A percentile compares a stretch with the other conserved stretches of the same genome.
Conservation (phyloP, 2,329 filamentous ascomycete genomes). For the Aspergillus pseudoviridinutans region DNA sequence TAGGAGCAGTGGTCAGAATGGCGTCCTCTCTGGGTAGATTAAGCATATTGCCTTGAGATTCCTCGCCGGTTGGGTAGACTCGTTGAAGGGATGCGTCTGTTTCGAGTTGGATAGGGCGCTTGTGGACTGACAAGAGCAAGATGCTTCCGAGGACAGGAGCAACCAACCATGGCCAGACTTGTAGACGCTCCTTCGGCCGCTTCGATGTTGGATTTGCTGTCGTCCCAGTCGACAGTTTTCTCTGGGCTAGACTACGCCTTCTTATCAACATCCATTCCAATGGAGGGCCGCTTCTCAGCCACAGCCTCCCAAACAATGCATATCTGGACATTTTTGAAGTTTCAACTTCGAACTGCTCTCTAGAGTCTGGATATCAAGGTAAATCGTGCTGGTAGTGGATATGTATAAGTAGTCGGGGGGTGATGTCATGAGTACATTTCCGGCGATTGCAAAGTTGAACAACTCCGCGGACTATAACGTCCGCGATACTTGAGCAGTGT, state of each 20-base stretch:
- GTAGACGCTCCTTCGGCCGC: not conserved
- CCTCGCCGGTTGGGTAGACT: not conserved
- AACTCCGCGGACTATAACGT: not conserved
- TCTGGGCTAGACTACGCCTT: not conserved
- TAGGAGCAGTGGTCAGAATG: slow-evolving; percentile 25
- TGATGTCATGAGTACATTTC: not conserved
- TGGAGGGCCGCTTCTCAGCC: not conserved
- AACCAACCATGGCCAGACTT: not conserved
- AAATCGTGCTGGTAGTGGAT: not conserved
- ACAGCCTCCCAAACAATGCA: not conserved
- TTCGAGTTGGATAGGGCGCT: not conserved
- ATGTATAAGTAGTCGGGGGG: not conserved
- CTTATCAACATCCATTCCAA: not conserved
- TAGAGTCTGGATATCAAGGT: not conserved
- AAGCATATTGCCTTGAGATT: not conserved
- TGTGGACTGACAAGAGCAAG: not conserved
- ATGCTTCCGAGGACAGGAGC: not conserved
- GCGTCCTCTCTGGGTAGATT: slow-evolving; percentile 27
- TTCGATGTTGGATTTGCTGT: not conserved
- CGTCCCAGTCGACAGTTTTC: not conserved
- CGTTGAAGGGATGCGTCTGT: not conserved
- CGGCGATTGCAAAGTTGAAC: not conserved
- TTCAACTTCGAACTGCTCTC: too few relatives aligned
- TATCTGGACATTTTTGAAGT: not conserved
- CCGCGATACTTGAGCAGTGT: too few relatives aligned